Evolutionary conservation across 164 flowering plant species (phyloP).

Genomic region (Nymphaea thermarum): DNA sequence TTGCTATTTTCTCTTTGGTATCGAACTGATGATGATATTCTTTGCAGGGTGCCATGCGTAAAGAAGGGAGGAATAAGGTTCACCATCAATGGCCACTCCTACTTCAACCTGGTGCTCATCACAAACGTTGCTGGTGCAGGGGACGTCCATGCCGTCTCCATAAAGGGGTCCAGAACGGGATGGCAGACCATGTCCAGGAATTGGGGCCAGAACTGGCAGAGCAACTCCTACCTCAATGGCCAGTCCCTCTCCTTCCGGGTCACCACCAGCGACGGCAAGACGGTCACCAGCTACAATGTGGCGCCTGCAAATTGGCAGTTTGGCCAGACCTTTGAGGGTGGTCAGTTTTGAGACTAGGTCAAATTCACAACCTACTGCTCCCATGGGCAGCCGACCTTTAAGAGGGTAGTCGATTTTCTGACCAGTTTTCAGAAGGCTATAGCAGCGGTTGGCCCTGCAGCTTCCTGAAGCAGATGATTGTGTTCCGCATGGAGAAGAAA

Average conservation of each 20-base stretch:
- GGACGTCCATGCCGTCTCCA: conserved; percentile 26
- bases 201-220: conserved; percentile 52
- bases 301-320: conserved; percentile 34
- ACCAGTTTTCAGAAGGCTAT: too few species aligned
- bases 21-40: not conserved
- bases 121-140: conserved; percentile 41
- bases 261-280: conserved; percentile 34
- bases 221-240: conserved; percentile 26
- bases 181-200: conserved; percentile 43
- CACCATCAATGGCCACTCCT: conserved; percentile 37
- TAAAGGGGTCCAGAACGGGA: conserved; percentile 27
- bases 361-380: too few species aligned
- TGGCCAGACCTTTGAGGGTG: conserved; percentile 35
- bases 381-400: too few species aligned
- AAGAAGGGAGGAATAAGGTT: conserved; percentile 44
- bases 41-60: conserved; percentile 32
- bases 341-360: conserved; percentile 13
- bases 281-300: conserved; percentile 20
- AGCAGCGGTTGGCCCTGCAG: too few species aligned
- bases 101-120: conserved; percentile 37
- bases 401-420: too few species aligned
- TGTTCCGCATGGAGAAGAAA: too few species aligned
- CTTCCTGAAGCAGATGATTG: too few species aligned
- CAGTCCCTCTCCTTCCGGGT: conserved; percentile 40
- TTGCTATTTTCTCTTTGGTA: too few species aligned